A percentile compares a stretch with the other conserved stretches of the same genome.
Conservation (phyloP, 805 yeast species). For the Candida maris region DNA sequence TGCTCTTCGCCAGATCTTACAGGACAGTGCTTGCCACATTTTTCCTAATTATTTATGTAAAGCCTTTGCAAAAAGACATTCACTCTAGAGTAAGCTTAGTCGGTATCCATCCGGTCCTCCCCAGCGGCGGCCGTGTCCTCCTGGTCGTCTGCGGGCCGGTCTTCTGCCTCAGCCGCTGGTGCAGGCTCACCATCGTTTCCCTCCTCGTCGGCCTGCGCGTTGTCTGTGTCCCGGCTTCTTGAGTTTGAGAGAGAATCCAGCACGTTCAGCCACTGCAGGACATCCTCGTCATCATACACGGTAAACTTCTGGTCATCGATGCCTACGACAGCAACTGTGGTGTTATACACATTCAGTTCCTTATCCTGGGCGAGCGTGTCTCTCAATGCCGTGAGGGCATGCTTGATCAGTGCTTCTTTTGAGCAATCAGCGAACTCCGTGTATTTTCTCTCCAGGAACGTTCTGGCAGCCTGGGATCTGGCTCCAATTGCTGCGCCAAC, state of each 20-base stretch:
- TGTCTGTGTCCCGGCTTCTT: conserved; percentile 42
- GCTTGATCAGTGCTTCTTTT: conserved; percentile 72
- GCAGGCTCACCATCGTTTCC: conserved; percentile 29
- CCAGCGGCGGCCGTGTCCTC: conserved; percentile 3
- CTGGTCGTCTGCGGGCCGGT: background rate
- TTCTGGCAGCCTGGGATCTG: conserved; percentile 96
- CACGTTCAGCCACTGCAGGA: conserved; percentile 75
- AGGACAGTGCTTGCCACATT: too few species aligned
- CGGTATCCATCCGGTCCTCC: conserved; percentile 37
- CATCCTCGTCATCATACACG: conserved; percentile 82
- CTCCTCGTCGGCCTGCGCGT: conserved; percentile 27
- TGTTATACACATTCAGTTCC: conserved; percentile 77
- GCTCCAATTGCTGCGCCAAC: conserved; percentile 97
- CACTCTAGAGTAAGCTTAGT: conserved; percentile 6
- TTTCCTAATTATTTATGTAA: too few species aligned
- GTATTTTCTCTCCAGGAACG: conserved; percentile 85
- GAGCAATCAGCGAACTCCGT: conserved; percentile 60
- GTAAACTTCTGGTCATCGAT: conserved; percentile 62
- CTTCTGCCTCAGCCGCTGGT: conserved; percentile 7
- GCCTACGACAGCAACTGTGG: conserved; percentile 93
- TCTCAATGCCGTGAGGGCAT: conserved; percentile 85
- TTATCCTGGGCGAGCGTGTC: conserved; percentile 94
- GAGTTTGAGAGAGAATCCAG: conserved; percentile 63
- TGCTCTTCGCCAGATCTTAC: too few species aligned
- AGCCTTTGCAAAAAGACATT: too few species aligned